Evolutionary conservation across 2,329 filamentous ascomycete genomes (phyloP).

Genomic region (Calonectria pseudoturangicola): DNA sequence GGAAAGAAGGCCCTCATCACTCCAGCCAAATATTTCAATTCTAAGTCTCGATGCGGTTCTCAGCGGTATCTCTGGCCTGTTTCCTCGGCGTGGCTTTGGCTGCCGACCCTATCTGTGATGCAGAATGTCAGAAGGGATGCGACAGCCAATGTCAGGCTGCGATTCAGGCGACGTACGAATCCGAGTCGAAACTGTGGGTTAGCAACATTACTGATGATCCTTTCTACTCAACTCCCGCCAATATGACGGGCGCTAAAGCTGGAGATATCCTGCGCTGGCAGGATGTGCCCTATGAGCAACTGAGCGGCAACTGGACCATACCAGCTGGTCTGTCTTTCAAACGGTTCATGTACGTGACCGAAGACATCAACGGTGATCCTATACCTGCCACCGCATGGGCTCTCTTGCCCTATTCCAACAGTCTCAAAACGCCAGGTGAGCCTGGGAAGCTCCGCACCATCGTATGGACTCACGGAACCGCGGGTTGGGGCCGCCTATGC

Average conservation of each 20-base stretch:
- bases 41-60: neutral
- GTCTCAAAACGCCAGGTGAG: neutral
- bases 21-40: too few relatives aligned
- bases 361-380: conserved; percentile 9
- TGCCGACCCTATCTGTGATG: conserved; percentile 9
- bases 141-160: conserved; percentile 2
- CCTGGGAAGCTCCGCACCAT: conserved; percentile 6
- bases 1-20: too few relatives aligned
- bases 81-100: neutral
- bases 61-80: neutral
- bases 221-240: conserved; percentile 9
- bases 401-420: neutral
- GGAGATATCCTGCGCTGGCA: conserved; percentile 14
- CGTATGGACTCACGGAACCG: conserved; percentile 11
- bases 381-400: neutral
- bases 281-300: neutral
- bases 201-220: conserved; percentile 10
- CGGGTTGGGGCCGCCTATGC: neutral
- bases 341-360: conserved; percentile 21
- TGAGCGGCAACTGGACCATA: conserved; percentile 17
- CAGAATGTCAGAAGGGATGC: conserved; percentile 12
- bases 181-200: conserved; percentile 8
- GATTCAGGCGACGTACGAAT: neutral
- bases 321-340: neutral
- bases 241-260: neutral